These are phyloP conservation scores for Entonaema liquescens DNA, from an alignment of 495 filamentous ascomycete species.

Conservation along the genomic window DNA sequence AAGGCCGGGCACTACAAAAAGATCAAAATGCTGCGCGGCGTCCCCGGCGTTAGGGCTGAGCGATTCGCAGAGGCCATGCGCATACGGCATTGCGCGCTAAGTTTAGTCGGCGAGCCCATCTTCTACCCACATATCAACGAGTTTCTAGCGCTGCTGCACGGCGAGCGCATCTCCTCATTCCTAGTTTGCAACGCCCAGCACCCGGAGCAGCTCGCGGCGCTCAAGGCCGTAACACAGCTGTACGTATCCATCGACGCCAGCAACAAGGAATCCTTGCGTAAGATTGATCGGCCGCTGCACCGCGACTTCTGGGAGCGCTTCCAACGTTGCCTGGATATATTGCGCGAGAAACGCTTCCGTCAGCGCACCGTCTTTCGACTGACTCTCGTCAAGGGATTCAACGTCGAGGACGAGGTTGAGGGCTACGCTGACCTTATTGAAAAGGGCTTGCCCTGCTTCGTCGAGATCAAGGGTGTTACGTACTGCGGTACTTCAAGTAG, in stretches of 20 bases:
- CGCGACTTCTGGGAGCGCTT: constrained; percentile 98
- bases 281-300: constrained; percentile 90
- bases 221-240: constrained; percentile 87
- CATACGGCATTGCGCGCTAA: constrained; percentile 90
- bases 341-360: constrained; percentile 77
- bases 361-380: constrained; percentile 96
- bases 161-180: constrained; percentile 88
- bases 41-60: constrained; percentile 91
- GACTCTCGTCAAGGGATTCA: constrained; percentile 93
- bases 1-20: constrained; percentile 94
- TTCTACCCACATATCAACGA: constrained; percentile 98
- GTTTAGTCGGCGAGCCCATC: constrained; percentile 92
- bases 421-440: constrained; percentile 92
- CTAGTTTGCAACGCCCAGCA: constrained; percentile 99
- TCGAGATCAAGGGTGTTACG: constrained; percentile 96
- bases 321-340: constrained; percentile 85
- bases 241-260: constrained; percentile 96
- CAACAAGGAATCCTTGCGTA: constrained; percentile 84
- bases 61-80: constrained; percentile 91
- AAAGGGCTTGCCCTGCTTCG: constrained; percentile 83
- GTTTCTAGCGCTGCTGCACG: constrained; percentile 82
- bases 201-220: constrained; percentile 83
- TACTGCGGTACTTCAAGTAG: constrained; percentile 91
- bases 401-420: constrained; percentile 88
- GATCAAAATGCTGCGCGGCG: constrained; percentile 94